Evolutionary conservation across 1,284 basidiomycete genomes (phyloP).

Genomic region (Ustilago hordei): DNA sequence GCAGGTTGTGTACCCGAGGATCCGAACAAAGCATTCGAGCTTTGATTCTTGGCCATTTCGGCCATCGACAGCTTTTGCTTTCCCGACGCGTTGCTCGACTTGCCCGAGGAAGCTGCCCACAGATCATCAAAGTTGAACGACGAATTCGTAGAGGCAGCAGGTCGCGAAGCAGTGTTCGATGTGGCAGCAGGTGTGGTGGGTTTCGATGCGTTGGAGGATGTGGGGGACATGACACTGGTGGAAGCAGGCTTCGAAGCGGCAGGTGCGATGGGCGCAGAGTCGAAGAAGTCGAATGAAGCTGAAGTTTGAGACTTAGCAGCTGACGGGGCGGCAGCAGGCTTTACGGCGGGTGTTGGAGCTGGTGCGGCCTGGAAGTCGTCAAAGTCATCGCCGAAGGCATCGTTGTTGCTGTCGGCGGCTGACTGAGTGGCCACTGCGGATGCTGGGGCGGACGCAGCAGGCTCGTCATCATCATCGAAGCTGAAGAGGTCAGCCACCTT

Average conservation of each 20-base stretch:
- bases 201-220: conserved; percentile 27
- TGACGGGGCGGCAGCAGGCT: conserved; percentile 75
- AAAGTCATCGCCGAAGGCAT: conserved; percentile 63
- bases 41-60: conserved; percentile 68
- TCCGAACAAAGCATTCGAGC: conserved; percentile 51
- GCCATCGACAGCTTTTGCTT: conserved; percentile 68
- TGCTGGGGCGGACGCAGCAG: conserved; percentile 64
- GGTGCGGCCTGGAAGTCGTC: conserved; percentile 59
- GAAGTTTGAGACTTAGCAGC: conserved; percentile 31
- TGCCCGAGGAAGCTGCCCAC: conserved; percentile 84
- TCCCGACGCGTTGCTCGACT: conserved; percentile 27
- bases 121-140: conserved; percentile 82
- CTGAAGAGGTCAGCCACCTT: conserved; percentile 79
- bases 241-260: conserved; percentile 24
- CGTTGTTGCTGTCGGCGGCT: conserved; percentile 13
- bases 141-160: conserved; percentile 37
- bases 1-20: conserved; percentile 20
- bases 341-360: conserved; percentile 70
- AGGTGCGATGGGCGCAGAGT: conserved; percentile 51
- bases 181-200: conserved; percentile 38
- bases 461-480: conserved; percentile 77
- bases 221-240: conserved; percentile 22
- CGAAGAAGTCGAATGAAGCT: conserved; percentile 73
- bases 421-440: conserved; percentile 33
- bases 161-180: conserved; percentile 10